A percentile compares a stretch with the other conserved stretches of the same genome.
phyloP scores from a whole-genome alignment of 495 filamentous ascomycete species.

The Bacidia gigantensis region DNA sequence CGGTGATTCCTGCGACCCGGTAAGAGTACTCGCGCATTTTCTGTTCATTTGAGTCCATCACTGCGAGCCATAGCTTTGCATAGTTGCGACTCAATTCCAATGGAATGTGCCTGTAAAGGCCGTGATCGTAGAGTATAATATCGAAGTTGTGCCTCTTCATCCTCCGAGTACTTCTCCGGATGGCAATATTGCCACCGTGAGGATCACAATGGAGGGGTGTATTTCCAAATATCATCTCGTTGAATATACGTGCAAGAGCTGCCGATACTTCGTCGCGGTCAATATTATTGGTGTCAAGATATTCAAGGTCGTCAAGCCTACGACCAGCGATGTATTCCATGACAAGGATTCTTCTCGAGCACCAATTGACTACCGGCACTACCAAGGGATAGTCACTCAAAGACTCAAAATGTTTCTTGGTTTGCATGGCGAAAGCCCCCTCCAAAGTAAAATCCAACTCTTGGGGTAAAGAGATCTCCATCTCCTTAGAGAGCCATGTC shows the following conservation, averaged over 20 bases:
- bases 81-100: slow-evolving; percentile 65
- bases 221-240: slow-evolving; percentile 97
- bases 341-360: slow-evolving; percentile 75
- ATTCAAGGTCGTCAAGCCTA: slow-evolving; percentile 80
- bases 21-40: slow-evolving; percentile 78
- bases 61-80: slow-evolving; percentile 93
- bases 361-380: slow-evolving; percentile 84
- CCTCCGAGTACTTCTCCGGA: slow-evolving; percentile 53
- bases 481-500: slow-evolving; percentile 87
- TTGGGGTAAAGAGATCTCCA: slow-evolving; percentile 77
- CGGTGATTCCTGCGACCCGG: slow-evolving; percentile 76
- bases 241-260: slow-evolving; percentile 83
- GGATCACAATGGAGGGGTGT: slow-evolving; percentile 95
- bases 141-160: slow-evolving; percentile 61
- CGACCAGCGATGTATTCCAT: slow-evolving; percentile 88
- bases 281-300: slow-evolving; percentile 72
- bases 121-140: slow-evolving; percentile 85
- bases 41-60: slow-evolving; percentile 73
- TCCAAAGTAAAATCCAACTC: slow-evolving; percentile 86
- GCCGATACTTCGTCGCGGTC: slow-evolving; percentile 94
- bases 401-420: slow-evolving; percentile 61
- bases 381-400: slow-evolving; percentile 63
- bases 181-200: slow-evolving; percentile 92
- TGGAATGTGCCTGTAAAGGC: slow-evolving; percentile 88
- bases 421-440: slow-evolving; percentile 68